Evolutionary conservation across 75 land plant species (phyloP).

Genomic region (Azolla pinnata): DNA sequence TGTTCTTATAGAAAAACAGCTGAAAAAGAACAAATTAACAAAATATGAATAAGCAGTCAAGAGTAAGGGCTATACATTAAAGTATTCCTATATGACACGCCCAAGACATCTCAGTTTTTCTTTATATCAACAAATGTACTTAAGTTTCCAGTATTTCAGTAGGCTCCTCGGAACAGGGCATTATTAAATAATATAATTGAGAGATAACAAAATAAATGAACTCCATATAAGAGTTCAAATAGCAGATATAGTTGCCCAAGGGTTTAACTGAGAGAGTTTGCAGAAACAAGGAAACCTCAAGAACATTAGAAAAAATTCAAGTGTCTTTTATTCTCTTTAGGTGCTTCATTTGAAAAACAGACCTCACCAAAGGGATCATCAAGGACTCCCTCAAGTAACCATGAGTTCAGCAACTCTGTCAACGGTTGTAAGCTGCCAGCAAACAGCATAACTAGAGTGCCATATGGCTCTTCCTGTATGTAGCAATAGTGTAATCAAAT

Average conservation of each 20-base stretch:
- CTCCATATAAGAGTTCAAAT: too few species aligned
- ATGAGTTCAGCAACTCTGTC: slow-evolving; percentile 63
- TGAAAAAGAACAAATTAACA: slow-evolving; percentile 17
- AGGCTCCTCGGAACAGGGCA: too few species aligned
- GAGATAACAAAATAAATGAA: too few species aligned
- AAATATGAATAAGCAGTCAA: background rate
- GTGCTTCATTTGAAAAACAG: background rate
- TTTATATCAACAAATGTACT: too few species aligned
- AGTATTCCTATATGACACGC: slow-evolving; percentile 1
- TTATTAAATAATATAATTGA: too few species aligned
- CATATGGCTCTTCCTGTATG: slow-evolving; percentile 86
- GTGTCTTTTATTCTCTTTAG: background rate
- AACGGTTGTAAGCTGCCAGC: slow-evolving; percentile 65
- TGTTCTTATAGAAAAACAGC: slow-evolving; percentile 78
- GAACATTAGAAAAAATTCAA: slow-evolving; percentile 1
- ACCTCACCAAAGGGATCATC: slow-evolving; percentile 95
- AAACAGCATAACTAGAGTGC: slow-evolving; percentile 61
- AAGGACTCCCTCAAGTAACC: slow-evolving; percentile 89
- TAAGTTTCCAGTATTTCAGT: too few species aligned
- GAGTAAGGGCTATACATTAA: background rate
- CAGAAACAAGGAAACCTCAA: background rate
- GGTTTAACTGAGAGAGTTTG: too few species aligned
- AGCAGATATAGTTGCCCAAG: too few species aligned
- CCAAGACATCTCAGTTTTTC: too few species aligned
- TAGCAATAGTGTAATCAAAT: slow-evolving; percentile 16